Base-by-base conservation (phyloP, 2,329 filamentous ascomycete genomes). In the Aspergillus fumigatiaffinis region DNA sequence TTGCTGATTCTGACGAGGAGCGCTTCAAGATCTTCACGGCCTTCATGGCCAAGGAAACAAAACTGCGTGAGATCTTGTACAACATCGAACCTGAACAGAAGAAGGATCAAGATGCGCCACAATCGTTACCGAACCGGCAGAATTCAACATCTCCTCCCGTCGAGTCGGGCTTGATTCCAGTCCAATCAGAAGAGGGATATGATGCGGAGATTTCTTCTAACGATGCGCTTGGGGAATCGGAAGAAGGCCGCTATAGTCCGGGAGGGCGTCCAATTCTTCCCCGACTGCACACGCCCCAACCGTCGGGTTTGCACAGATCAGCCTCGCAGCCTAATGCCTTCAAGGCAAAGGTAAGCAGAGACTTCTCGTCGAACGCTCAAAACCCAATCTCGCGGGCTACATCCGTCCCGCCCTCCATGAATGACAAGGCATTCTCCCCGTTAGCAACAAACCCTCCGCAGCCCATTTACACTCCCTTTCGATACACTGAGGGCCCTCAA, bases 21-120 rank as follows among this genome's bases (percentile, higher is more conserved):
- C 82, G 82, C 58, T 79, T 79, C 61, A 79, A 80, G 55, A 75
- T 81, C 0, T 84, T 85, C 61, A 79, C 75, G 6, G 71, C 76
- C 1, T 84, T 84, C 60, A 71, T 76, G 53, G 71, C 70, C 5
- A 79, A 79, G 56, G 79, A 81, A 62, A 73, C 75, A 7, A 77
- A 78, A 48, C 66, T 81, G 41, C 75, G 79, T 47, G 77, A 78
- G 52, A 72, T 80, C 21, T 65, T 80, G 5, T 80, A 80, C 59
- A 81, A 77, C 20, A 74, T 83, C 51, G 78, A 80, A 23, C 74
- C 74, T 58, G 70, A 77, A 53, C 58, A 66, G 60, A 57, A 72
- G 60, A 52, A 54, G 60, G 57, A 62, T 25, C 60, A 60, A 12
- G 25, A 62, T 44, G 29, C 54, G 26, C 20, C 59, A 32, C 49